Conservation (phyloP, 2,329 filamentous ascomycete genomes). For the Rugonectria rugulosa region DNA sequence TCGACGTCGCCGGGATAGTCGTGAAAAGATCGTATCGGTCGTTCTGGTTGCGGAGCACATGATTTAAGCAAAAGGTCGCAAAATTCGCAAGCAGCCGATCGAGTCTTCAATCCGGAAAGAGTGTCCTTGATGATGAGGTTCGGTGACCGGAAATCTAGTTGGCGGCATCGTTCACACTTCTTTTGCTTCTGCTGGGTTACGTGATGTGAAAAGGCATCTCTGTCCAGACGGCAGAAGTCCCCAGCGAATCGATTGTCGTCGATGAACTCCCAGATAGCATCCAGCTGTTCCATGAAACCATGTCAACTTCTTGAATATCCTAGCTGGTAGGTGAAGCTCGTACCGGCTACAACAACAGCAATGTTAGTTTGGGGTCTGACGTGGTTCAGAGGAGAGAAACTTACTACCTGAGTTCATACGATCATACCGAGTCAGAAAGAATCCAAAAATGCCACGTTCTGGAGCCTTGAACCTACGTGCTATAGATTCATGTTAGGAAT, state of each 20-base stretch:
- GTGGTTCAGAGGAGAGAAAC: too few species aligned
- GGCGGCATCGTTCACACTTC: constrained; percentile 4
- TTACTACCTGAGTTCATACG: too few species aligned
- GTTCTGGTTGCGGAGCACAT: neutral
- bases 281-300: too few species aligned
- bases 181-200: neutral
- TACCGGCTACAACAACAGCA: neutral
- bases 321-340: too few species aligned
- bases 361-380: too few species aligned
- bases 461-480: neutral
- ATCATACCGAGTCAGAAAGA: too few species aligned
- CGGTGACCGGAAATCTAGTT: neutral
- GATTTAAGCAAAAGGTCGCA: constrained; percentile 1
- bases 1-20: neutral
- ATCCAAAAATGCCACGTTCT: neutral
- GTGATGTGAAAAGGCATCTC: neutral
- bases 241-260: constrained; percentile 14
- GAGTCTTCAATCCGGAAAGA: neutral
- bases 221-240: neutral
- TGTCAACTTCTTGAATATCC: too few species aligned
- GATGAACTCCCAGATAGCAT: constrained; percentile 16
- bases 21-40: neutral
- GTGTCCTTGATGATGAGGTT: neutral
- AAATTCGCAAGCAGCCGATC: constrained; percentile 5
- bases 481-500: neutral